Conservation (phyloP, 208 protist genomes). For the Acanthamoeba triangularis region DNA sequence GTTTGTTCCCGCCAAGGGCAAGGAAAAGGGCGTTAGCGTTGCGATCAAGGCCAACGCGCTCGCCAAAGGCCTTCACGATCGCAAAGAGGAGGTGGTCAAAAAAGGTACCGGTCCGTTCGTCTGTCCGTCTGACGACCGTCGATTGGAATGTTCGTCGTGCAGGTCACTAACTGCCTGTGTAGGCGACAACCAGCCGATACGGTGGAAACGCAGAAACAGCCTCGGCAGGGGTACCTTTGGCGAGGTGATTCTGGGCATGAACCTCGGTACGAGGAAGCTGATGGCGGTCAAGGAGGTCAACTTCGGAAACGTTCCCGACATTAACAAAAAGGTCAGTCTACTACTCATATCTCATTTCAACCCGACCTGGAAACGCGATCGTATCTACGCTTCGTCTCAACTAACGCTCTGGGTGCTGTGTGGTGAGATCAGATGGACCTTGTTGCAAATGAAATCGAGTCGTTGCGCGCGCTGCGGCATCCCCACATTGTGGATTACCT, state of each 20-base stretch:
- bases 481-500: constrained; percentile 63
- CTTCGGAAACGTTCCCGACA: constrained; percentile 26
- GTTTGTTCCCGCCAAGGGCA: background rate
- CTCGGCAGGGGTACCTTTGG: constrained; percentile 63
- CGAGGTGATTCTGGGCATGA: constrained; percentile 66
- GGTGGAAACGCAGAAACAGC: constrained; percentile 50
- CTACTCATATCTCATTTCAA: background rate
- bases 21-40: background rate
- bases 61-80: constrained; percentile 10
- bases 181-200: constrained; percentile 4
- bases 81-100: constrained; percentile 28
- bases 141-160: background rate
- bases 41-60: constrained; percentile 41
- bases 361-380: background rate
- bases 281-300: constrained; percentile 70
- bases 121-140: background rate
- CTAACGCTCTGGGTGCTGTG: background rate
- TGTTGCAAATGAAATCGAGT: constrained; percentile 34
- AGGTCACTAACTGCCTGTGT: background rate
- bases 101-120: background rate
- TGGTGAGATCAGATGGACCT: constrained; percentile 8
- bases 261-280: constrained; percentile 24
- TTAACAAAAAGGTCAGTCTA: constrained; percentile 35
- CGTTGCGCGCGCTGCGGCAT: constrained; percentile 12
- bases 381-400: background rate